Base-by-base conservation (phyloP, 2,329 filamentous ascomycete species). In the Rhexocercosporidium sp. region DNA sequence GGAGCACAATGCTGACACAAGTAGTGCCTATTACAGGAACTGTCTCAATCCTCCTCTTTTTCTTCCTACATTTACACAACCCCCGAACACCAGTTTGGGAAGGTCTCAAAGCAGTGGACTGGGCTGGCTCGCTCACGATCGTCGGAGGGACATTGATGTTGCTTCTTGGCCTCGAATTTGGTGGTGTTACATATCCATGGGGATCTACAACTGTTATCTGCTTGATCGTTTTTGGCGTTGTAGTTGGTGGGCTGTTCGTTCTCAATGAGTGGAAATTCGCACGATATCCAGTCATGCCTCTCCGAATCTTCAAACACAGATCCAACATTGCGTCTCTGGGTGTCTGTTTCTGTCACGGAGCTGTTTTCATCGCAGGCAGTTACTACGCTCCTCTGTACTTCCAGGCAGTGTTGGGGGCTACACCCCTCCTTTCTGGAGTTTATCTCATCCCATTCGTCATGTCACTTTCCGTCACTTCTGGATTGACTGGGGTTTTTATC, bases 141-240 rank as follows among this genome's bases (percentile, higher is more conserved):
- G 81, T 86, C 18, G 91, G 91, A 49, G 92, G 90, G 22, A 94
- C 92, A 0, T 82, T 96, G 22, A 95, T 97, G 92, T 84, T 97
- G 71, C 86, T 97, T 3, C 88, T 97, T 49, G 94, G 93, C 0
- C 86, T 97, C 12, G 91, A 96, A 75, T 93, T 95, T 69, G 94
- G 94, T 64, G 94, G 93, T 59, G 86, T 93, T 61, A 83, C 84
- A 25, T 88, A 87, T 70, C 90, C 94, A 0, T 93, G 76, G 77
- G 46, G 57, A 25, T 77, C 76, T 12, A 69, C 72, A 4, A 75
- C 64, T 7, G 76, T 78, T 3, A 71, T 78, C 49, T 77, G 75
- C 66, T 60, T 78, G 86, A 90, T 61, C 88, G 92, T 61, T 83
- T 92, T 51, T 85, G 90, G 59, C 85, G 75, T 87, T 27, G 65